Conservation (phyloP, 768 basidiomycete species). For the Phylloporus rhodoxanthus region DNA sequence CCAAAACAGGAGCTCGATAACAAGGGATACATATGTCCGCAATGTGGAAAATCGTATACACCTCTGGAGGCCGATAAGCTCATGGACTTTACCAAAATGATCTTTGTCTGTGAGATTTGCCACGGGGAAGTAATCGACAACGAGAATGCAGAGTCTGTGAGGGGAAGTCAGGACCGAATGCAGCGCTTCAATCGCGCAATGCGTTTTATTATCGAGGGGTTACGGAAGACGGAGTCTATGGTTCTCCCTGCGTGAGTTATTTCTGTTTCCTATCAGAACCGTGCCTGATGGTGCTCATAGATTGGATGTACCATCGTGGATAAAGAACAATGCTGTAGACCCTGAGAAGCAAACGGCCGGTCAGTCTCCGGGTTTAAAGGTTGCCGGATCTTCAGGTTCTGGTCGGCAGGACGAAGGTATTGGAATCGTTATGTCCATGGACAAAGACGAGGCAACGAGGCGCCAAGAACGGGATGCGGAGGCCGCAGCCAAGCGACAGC, state of each 20-base stretch:
- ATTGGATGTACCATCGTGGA: conserved; percentile 79
- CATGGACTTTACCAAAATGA: conserved; percentile 61
- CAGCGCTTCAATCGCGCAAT: conserved; percentile 91
- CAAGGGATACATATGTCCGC: conserved; percentile 95
- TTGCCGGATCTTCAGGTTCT: conserved; percentile 63
- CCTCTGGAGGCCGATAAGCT: conserved; percentile 82
- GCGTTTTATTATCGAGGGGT: conserved; percentile 76
- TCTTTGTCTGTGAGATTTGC: conserved; percentile 85
- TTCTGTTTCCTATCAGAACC: neutral
- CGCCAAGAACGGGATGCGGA: conserved; percentile 71
- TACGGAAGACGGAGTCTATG: conserved; percentile 87
- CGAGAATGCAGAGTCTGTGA: conserved; percentile 80
- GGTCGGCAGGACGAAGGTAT: conserved; percentile 67
- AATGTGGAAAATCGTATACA: conserved; percentile 77
- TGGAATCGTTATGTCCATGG: conserved; percentile 81
- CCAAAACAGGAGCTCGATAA: conserved; percentile 79
- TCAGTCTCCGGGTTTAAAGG: conserved; percentile 54
- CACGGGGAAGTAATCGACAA: conserved; percentile 84
- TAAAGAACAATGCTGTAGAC: conserved; percentile 66
- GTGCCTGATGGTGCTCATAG: conserved; percentile 33
- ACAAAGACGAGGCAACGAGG: conserved; percentile 78
- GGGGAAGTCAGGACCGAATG: conserved; percentile 90
- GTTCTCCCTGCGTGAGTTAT: conserved; percentile 68
- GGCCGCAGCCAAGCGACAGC: conserved; percentile 78
- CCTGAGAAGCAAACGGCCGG: conserved; percentile 54